Conservation (phyloP, 2,329 filamentous ascomycete genomes). For the Hypoxylon sp. region DNA sequence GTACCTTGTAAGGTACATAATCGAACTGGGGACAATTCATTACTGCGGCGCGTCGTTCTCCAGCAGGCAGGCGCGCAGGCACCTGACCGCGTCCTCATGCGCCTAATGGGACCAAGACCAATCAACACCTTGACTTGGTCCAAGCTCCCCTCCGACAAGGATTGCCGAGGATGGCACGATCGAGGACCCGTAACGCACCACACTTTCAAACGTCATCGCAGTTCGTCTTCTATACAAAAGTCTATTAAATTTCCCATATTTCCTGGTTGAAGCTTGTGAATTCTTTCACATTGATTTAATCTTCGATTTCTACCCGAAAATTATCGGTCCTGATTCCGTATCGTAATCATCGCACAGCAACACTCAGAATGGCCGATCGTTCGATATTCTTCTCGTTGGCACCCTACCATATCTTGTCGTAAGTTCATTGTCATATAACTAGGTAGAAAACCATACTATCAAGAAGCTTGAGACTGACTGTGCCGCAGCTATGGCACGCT, state of each 20-base stretch:
- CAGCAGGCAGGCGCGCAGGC: constrained; percentile 48
- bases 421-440: constrained; percentile 49
- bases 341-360: constrained; percentile 9
- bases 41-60: constrained; percentile 22
- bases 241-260: constrained; percentile 28
- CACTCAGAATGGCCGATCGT: constrained; percentile 60
- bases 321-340: constrained; percentile 11
- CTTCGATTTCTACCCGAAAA: not conserved
- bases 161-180: constrained; percentile 33
- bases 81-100: constrained; percentile 48
- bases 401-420: constrained; percentile 85
- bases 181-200: constrained; percentile 31
- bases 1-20: constrained; percentile 14
- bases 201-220: constrained; percentile 36
- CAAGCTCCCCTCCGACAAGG: constrained; percentile 40
- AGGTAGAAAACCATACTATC: not conserved
- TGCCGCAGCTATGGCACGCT: constrained; percentile 83
- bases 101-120: constrained; percentile 29
- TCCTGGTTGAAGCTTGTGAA: constrained; percentile 1
- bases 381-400: constrained; percentile 74
- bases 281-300: constrained; percentile 5
- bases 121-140: constrained; percentile 38
- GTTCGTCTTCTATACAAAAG: constrained; percentile 19
- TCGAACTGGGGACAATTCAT: constrained; percentile 4
- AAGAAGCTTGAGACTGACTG: constrained; percentile 11